These are phyloP conservation scores for Microcyclosporella mali DNA, from an alignment of 2,329 filamentous ascomycete genomes.

Conservation along the genomic window DNA sequence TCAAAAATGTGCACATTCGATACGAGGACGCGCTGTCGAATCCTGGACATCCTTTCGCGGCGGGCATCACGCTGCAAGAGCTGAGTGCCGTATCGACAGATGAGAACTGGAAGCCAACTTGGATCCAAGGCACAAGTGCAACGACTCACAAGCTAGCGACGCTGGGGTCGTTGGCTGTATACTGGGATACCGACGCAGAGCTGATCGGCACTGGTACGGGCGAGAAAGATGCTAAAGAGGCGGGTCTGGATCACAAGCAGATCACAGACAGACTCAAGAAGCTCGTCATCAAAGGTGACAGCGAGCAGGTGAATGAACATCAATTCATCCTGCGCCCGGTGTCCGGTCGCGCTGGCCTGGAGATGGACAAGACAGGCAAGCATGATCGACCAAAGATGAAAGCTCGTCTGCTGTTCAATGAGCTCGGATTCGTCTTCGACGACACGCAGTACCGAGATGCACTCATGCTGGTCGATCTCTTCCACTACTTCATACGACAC, in stretches of 20 bases:
- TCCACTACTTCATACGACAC: constrained; percentile 96
- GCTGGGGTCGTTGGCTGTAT: constrained; percentile 81
- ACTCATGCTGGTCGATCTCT: constrained; percentile 95
- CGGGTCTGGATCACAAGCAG: constrained; percentile 64
- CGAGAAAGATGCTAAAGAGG: constrained; percentile 52
- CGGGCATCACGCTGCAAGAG: constrained; percentile 87
- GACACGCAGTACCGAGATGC: constrained; percentile 96
- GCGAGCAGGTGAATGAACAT: constrained; percentile 53
- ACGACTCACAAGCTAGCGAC: constrained; percentile 92
- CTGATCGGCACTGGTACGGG: constrained; percentile 79
- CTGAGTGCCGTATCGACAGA: constrained; percentile 97
- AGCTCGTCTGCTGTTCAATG: constrained; percentile 85
- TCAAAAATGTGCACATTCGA: constrained; percentile 97
- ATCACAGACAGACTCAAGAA: constrained; percentile 70
- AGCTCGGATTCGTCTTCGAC: constrained; percentile 95
- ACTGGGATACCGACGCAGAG: constrained; percentile 94
- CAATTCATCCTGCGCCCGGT: constrained; percentile 97
- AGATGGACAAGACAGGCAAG: constrained; percentile 88
- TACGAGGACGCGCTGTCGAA: constrained; percentile 97
- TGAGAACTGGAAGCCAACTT: constrained; percentile 88
- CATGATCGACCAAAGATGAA: constrained; percentile 77
- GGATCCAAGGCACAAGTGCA: constrained; percentile 77
- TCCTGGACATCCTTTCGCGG: constrained; percentile 87
- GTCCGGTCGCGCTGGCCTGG: constrained; percentile 87
- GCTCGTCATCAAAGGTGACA: constrained; percentile 70